Evolutionary conservation across 345 rosid species (phyloP), one percentile per base, ranked within the genome.

Genomic region (Turnera subulata): DNA sequence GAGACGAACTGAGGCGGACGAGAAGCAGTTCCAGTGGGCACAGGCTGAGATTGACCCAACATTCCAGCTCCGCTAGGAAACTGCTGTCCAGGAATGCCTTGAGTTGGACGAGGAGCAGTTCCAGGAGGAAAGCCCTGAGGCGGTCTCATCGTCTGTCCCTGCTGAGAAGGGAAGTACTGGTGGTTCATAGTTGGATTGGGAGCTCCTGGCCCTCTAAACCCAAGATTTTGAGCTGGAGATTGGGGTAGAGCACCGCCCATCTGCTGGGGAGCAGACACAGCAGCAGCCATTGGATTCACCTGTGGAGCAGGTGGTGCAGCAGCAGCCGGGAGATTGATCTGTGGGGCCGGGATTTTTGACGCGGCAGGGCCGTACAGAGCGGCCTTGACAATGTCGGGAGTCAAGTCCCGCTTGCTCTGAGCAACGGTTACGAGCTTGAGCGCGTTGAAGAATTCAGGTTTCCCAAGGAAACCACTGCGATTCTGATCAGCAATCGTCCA

Each of bases 371-470:
- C 87, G 72, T 82, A 80, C 13, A 92, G 63, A 45, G 98, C 98
- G 24, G 97, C 97, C 68, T 92, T 92, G 56, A 89, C 97, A 66
- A 92, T 89, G 26, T 92, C 98, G 16, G 95, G 91, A 3, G 98
- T 86, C 67, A 92, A 59, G 26, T 89, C 96, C 59, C 96, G 79
- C 84, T 86, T 89, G 67, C 93, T 92, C 76, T 92, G 98, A 38
- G 93, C 96, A 55, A 92, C 98, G 15, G 98, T 92, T n/a, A 84
- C 95, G 73, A 92, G 95, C 66, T 73, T 92, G 67, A 92, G 88
- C 69, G 94, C 87, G 68, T 92, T 89, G 62, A 58, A 82, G 71
- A 92, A 92, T 68, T 92, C 96, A 26, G 80, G 78, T 53, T 83
- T 89, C 45, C 85, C 96, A 68, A 92, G 96, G 77, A 76, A 86